Conservation (phyloP, 23 red algal species). For the Gracilariopsis chorda region DNA sequence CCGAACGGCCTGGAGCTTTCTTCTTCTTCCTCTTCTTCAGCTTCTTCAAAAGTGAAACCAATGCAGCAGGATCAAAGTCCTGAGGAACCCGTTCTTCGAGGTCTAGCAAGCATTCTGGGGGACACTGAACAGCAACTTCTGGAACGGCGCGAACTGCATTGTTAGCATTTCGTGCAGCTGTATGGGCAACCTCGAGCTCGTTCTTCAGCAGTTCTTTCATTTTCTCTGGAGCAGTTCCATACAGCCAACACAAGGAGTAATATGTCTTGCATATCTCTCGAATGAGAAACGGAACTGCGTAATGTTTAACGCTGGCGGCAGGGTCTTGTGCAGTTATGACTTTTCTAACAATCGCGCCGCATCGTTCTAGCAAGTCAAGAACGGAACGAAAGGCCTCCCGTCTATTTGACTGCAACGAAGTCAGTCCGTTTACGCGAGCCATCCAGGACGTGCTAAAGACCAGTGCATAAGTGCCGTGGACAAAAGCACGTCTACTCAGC, state of each 20-base stretch:
- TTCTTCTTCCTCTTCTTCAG: slow-evolving; percentile 38
- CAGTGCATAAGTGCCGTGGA: slow-evolving; percentile 17
- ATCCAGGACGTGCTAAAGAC: slow-evolving; percentile 38
- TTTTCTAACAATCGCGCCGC: slow-evolving; percentile 4
- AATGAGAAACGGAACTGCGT: slow-evolving; percentile 12
- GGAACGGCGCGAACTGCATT: background rate
- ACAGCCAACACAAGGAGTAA: slow-evolving; percentile 31
- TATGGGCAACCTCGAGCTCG: slow-evolving; percentile 39
- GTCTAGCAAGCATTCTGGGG: background rate
- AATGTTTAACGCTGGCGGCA: slow-evolving; percentile 8
- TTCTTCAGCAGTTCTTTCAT: background rate
- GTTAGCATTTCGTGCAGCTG: background rate
- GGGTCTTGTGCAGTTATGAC: background rate
- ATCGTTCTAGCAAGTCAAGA: slow-evolving; percentile 6
- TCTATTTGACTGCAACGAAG: background rate
- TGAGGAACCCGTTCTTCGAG: background rate
- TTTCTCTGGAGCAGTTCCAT: background rate
- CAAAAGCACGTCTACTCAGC: background rate
- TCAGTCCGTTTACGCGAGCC: slow-evolving; percentile 17
- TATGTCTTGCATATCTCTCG: slow-evolving; percentile 38
- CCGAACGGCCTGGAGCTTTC: background rate
- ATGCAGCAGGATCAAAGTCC: background rate
- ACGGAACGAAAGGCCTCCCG: slow-evolving; percentile 3
- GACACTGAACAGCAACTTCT: slow-evolving; percentile 24
- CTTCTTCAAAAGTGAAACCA: slow-evolving; percentile 40